Base-by-base conservation (phyloP, 2,329 filamentous ascomycete species). In the Sarocladium oryzae region DNA sequence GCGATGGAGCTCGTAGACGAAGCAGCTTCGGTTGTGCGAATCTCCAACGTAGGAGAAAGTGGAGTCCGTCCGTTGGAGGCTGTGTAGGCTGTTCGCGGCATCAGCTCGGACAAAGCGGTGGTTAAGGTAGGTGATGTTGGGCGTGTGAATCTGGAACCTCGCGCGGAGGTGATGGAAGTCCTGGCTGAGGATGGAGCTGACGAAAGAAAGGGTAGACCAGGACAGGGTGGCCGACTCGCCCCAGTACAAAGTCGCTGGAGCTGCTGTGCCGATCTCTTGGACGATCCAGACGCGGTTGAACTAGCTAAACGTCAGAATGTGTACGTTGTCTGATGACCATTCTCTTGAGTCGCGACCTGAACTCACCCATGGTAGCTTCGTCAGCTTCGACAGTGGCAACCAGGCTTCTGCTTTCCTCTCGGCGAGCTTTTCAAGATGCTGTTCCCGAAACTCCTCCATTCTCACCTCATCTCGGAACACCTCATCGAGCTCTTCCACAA, bases 221-320 rank as follows among this genome's bases (percentile, higher is more conserved):
- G 66, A 61, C 5, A 69, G 55, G 23, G 63, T 56, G 2, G 57
- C 56, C 13, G 43, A 48, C 2, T 63, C 54, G 13, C 66, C 66
- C 66, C 66, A 69, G 56, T 62, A 64, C 1, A 69, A 60, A 2
- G 61, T 65, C 1, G 66, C 65, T 0, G 65, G 56, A 2, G 66
- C 57, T 2, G 43, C 32, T 2, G 66, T 69, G 36, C 66, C 66
- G 21, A 69, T 68, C 20, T 69, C 66, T 32, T 69, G 66, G 20
- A 66, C 65, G 26, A 69, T 67, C 66, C 66, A 69, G 35, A 67
- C 60, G 10, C 66, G 61, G 24, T 62, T 60, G 32, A 69, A 69
- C 66, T 68, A 20, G 45, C 9, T 30, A 2, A 20, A 37, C 41
- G 4, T n/a, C 33, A 10, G 33, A 16, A 15, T 18, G 20, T 9